A percentile compares a stretch with the other conserved stretches of the same genome.
These are phyloP conservation scores for Sugiyamaella pinicola DNA, from an alignment of 1,139 yeast genomes.

Conservation along the genomic window DNA sequence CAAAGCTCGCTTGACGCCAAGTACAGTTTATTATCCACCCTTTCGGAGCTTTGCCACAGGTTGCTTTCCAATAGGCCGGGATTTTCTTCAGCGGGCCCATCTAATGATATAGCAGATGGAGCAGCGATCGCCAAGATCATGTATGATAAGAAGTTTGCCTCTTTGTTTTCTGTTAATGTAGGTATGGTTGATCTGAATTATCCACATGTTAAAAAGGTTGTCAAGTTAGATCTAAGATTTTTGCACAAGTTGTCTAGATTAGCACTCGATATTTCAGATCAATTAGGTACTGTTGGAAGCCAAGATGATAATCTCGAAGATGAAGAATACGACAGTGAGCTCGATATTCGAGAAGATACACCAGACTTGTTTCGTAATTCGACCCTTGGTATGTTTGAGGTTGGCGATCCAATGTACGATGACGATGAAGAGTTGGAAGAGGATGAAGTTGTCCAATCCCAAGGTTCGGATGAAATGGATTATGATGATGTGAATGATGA, in stretches of 20 bases:
- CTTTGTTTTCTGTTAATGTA: conserved; percentile 57
- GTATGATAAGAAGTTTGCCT: conserved; percentile 67
- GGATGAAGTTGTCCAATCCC: conserved; percentile 32
- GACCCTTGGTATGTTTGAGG: conserved; percentile 91
- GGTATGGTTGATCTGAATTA: conserved; percentile 70
- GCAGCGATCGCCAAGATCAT: conserved; percentile 63
- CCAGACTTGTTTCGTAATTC: conserved; percentile 86
- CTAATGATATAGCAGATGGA: conserved; percentile 57
- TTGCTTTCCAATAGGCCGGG: conserved; percentile 36
- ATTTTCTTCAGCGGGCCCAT: conserved; percentile 31
- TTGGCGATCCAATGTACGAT: conserved; percentile 72
- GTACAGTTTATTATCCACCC: conserved; percentile 57
- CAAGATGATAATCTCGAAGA: conserved; percentile 64
- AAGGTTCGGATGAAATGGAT: conserved; percentile 36
- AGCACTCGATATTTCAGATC: conserved; percentile 39
- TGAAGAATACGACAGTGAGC: conserved; percentile 33
- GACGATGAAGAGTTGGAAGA: conserved; percentile 47
- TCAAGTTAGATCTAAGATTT: conserved; percentile 61
- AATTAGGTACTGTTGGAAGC: conserved; percentile 51
- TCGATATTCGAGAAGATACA: conserved; percentile 69
- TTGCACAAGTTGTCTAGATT: conserved; percentile 61
- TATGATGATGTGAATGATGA: conserved; percentile 39
- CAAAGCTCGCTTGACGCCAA: conserved; percentile 44
- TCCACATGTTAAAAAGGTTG: conserved; percentile 63
- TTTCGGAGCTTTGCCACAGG: conserved; percentile 53